Conservation (phyloP, 2,329 filamentous ascomycete species). For the Ilyonectria robusta region DNA sequence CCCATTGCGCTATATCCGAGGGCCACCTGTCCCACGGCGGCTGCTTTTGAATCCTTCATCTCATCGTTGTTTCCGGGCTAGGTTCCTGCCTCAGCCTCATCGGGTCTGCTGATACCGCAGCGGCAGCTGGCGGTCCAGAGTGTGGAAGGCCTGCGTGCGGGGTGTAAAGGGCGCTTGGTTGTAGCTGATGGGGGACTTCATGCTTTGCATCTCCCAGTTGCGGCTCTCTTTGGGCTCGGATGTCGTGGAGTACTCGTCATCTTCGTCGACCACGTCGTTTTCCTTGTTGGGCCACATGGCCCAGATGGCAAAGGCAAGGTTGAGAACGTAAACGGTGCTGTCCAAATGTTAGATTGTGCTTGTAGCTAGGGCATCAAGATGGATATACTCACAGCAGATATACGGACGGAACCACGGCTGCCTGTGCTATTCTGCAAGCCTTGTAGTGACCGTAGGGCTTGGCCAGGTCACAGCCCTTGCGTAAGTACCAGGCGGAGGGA, state of each 20-base stretch:
- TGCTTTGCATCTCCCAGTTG: conserved; percentile 71
- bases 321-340: conserved; percentile 73
- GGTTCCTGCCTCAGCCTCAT: conserved; percentile 22
- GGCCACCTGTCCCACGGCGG: neutral
- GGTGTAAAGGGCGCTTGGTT: conserved; percentile 70
- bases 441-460: conserved; percentile 65
- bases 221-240: conserved; percentile 58
- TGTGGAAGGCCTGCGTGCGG: conserved; percentile 77
- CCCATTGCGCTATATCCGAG: neutral
- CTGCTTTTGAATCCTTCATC: neutral
- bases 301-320: conserved; percentile 72
- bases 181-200: conserved; percentile 54
- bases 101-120: conserved; percentile 56
- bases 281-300: conserved; percentile 70
- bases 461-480: conserved; percentile 76
- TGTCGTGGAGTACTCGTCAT: conserved; percentile 56
- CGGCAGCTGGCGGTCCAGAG: conserved; percentile 71
- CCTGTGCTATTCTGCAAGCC: conserved; percentile 79
- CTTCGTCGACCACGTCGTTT: conserved; percentile 63
- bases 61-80: neutral
- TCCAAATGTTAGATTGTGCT: conserved; percentile 1
- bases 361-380: neutral
- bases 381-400: conserved; percentile 75
- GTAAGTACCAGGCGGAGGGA: conserved; percentile 81
- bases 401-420: conserved; percentile 73